A percentile compares a stretch with the other conserved stretches of the same genome.
Evolutionary conservation across 2,329 filamentous ascomycete genomes (phyloP).

Genomic region (Daldinia eschscholtzii): DNA sequence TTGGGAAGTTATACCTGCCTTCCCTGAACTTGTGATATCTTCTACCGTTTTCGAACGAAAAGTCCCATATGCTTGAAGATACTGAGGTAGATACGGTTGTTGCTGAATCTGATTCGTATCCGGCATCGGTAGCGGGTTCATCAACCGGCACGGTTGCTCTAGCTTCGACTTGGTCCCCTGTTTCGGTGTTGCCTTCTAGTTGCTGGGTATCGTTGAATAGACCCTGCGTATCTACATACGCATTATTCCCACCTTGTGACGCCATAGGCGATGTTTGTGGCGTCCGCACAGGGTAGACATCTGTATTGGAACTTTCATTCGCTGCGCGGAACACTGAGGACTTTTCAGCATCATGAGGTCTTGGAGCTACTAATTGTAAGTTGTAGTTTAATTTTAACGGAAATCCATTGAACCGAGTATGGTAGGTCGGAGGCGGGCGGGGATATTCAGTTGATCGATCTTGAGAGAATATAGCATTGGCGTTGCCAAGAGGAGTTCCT

Average conservation of each 20-base stretch:
- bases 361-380: conserved; percentile 24
- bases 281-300: conserved; percentile 33
- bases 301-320: conserved; percentile 15
- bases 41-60: conserved; percentile 58
- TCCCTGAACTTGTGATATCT: conserved; percentile 59
- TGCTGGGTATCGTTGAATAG: conserved; percentile 12
- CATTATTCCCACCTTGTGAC: conserved; percentile 16
- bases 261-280: conserved; percentile 25
- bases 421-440: conserved; percentile 12
- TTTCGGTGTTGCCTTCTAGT: conserved; percentile 28
- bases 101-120: conserved; percentile 44
- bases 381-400: conserved; percentile 26
- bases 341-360: conserved; percentile 20
- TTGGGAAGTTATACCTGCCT: conserved; percentile 56
- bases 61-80: conserved; percentile 55
- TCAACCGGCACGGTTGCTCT: conserved; percentile 28
- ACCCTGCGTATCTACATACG: conserved; percentile 12
- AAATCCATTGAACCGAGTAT: conserved; percentile 22
- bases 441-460: conserved; percentile 18
- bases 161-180: conserved; percentile 28
- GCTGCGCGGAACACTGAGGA: conserved; percentile 9
- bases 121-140: conserved; percentile 34
- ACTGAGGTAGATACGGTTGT: conserved; percentile 50
- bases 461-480: conserved; percentile 7
- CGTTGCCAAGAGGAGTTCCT: conserved; percentile 22